Conservation (phyloP, 2,329 filamentous ascomycete species). For the Tolypocladium tundrense region DNA sequence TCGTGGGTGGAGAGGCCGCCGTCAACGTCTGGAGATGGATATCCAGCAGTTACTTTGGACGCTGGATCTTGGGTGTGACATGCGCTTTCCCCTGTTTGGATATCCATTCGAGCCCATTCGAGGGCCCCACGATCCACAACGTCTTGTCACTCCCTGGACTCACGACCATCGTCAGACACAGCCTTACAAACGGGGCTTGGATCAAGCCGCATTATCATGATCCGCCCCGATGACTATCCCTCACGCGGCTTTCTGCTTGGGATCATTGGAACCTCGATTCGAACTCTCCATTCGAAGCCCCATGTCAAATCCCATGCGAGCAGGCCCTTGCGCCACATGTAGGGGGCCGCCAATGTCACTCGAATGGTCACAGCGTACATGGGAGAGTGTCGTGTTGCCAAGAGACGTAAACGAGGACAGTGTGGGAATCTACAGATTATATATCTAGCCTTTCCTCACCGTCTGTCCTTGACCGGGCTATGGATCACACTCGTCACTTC, state of each 20-base stretch:
- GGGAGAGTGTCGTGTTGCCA: background rate
- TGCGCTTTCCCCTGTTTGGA: background rate
- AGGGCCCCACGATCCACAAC: background rate
- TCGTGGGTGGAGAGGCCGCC: background rate
- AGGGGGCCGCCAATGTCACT: background rate
- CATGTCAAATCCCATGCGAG: background rate
- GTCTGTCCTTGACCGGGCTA: background rate
- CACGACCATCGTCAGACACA: background rate
- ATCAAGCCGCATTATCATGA: background rate
- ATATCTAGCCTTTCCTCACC: background rate
- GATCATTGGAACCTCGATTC: background rate
- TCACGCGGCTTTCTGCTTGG: no score
- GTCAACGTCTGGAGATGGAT: background rate
- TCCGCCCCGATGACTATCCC: background rate
- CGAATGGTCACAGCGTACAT: background rate
- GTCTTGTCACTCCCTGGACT: background rate
- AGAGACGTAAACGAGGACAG: background rate
- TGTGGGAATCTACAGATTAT: no score
- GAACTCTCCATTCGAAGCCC: background rate
- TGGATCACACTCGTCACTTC: background rate
- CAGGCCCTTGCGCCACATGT: background rate
- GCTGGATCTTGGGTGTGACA: background rate
- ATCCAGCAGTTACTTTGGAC: background rate
- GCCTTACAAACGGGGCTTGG: background rate
- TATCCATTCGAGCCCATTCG: background rate